Evolutionary conservation across 2,329 filamentous ascomycete species (phyloP).

Genomic region (Botrytis galanthina): DNA sequence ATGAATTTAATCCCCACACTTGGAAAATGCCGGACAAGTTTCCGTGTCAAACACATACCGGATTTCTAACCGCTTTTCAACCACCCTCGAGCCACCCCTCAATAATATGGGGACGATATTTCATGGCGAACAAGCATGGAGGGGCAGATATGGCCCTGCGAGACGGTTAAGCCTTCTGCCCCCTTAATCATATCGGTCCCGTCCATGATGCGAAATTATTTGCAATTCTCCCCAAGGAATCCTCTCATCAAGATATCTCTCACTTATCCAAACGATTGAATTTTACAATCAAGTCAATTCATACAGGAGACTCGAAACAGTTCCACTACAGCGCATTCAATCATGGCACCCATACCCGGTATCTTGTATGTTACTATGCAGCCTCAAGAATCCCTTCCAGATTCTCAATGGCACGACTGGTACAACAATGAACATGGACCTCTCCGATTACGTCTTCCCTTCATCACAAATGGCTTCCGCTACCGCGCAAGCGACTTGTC

Average conservation of each 20-base stretch:
- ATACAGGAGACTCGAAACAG: not conserved
- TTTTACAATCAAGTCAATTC: not conserved
- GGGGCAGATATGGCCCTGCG: slow-evolving; percentile 7
- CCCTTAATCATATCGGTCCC: not conserved
- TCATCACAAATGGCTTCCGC: slow-evolving; percentile 74
- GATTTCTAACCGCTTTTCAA: slow-evolving; percentile 2
- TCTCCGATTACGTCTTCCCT: slow-evolving; percentile 70
- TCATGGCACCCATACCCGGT: slow-evolving; percentile 47
- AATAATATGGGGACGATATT: slow-evolving; percentile 8
- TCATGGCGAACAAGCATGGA: slow-evolving; percentile 5
- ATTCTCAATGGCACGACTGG: slow-evolving; percentile 81
- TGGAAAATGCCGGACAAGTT: slow-evolving; percentile 9
- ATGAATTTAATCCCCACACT: not conserved
- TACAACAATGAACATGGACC: slow-evolving; percentile 94
- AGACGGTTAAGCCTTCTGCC: slow-evolving; percentile 22
- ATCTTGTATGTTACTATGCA: slow-evolving; percentile 87
- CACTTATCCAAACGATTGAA: not conserved
- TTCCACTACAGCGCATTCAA: not conserved
- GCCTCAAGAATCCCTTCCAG: slow-evolving; percentile 59
- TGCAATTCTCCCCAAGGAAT: not conserved
- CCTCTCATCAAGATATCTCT: not conserved
- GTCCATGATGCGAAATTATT: not conserved
- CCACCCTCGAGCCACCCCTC: not conserved
- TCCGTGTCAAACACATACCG: not conserved
- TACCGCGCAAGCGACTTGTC: slow-evolving; percentile 64